Base-by-base conservation (phyloP, 768 basidiomycete genomes). In the Xerocomus potaroensis region DNA sequence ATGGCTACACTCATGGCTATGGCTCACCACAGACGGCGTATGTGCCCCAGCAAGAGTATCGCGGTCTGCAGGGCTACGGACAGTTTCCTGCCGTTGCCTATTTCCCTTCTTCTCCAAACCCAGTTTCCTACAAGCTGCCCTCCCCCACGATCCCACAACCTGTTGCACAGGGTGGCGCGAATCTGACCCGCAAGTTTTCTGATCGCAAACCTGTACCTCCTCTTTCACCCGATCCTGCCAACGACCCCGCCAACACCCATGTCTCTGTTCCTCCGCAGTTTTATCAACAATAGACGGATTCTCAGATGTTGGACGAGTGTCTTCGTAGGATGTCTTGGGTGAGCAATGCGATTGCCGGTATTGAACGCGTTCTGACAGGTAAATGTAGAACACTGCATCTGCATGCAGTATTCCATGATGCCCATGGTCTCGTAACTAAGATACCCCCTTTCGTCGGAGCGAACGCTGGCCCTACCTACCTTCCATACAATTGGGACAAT, bases 131-230 rank as follows among this genome's bases (percentile, higher is more conserved):
- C 36, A 49, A 9, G 15, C 6, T 18, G 3, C 42, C 62, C 2
- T 43, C 62, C 3, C 47, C 54, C 36, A 9, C 50, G 3, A 9
- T 33, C 16, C 42, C 53, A 10, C 57, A 54, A 22, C 41, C 57
- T 3, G 33, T 37, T 2, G 54, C 31, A 22, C 55, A 60, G 11
- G 53, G 64, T 1, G 66, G 64, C 30, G 62, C 66, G 22, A 68
- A 58, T 39, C 55, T 66, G n/a, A 60, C 56, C 8, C 66, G 65
- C 54, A 66, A 66, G 26, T 66, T 53, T n/a, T 66, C 65, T 9
- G 54, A 66, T 43, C 65, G 65, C 26, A 66, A 66, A 41, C 66
- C 65, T 3, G 65, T 66, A 11, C 65, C 66, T 21, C 60, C 60
- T 9, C 56, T 66, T 43, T 30, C 62, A 1, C 58, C 55, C 11